Evolutionary conservation across 257 asterid genomes (phyloP), one percentile per base, ranked within the genome.

Genomic region (Fraxinus americana): DNA sequence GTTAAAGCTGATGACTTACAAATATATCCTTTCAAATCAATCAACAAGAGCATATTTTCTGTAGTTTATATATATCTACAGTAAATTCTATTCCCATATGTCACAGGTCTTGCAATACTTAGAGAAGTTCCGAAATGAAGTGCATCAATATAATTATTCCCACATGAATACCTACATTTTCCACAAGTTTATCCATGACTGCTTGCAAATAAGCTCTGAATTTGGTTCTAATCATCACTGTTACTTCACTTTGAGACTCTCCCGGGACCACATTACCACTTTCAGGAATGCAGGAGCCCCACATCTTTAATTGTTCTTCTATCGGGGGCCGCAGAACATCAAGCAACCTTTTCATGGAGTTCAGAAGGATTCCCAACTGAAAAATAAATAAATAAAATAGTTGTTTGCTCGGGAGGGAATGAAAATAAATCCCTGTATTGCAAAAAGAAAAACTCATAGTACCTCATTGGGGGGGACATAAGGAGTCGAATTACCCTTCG

Each of bases 201-300:
- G 94, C 90, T 88, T 95, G 98, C 79, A 88, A 83, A n/a, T 91
- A 95, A 75, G 85, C 91, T 85, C 97, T 82, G 85, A 95, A 89
- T 79, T 91, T 95, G 48, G 99, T 83, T 83, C 97, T 81, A 65
- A 95, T 87, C 97, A 93, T 91, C 68, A 95, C 97, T 0, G 94
- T 89, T 48, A 95, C 92, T 90, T 90, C 99, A 76, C 97, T 88
- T 71, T 90, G 89, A 72, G 89, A 85, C 79, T 95, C 98, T n/a
- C 99, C 97, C 0, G 97, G 86, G 30, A 78, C 81, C 71, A 81
- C 82, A 77, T 80, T 84, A 39, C 93, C 97, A 50, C 82, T 87
- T 71, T 89, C 93, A 3, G 97, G 94, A 27, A 93, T 90, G 86
- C 93, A 91, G 73, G 98, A 89, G 70, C 96, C 90, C 98, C 99